Conservation (phyloP, 225 moss, liverwort and hornwort species). For the Pseudoscleropodium purum region DNA sequence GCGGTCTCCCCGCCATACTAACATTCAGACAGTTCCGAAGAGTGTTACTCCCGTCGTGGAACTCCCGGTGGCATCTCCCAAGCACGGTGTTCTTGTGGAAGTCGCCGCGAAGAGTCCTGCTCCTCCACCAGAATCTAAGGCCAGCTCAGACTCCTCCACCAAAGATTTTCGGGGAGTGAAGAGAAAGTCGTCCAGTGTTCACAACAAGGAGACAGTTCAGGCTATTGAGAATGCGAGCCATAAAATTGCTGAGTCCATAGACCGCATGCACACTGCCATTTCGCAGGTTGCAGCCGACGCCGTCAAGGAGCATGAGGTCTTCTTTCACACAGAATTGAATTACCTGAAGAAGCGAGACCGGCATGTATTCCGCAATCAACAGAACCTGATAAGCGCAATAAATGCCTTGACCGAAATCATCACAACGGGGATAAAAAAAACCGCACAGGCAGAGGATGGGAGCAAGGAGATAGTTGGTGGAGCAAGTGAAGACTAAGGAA, state of each 20-base stretch:
- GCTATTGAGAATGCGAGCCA: not conserved
- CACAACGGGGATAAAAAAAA: not conserved
- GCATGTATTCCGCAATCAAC: not conserved
- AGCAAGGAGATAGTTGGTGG: not conserved
- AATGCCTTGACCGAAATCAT: not conserved
- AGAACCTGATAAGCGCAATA: not conserved
- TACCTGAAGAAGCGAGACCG: conserved; percentile 4
- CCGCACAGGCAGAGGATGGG: not conserved
- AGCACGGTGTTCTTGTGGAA: not conserved
- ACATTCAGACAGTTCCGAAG: not conserved
- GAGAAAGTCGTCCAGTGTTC: not conserved
- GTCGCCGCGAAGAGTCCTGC: not conserved
- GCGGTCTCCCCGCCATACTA: not conserved
- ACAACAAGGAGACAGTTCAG: not conserved
- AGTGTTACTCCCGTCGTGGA: not conserved
- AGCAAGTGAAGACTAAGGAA: not conserved
- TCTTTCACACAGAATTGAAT: not conserved
- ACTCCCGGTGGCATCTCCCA: not conserved
- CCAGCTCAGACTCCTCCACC: not conserved
- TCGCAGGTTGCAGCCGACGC: not conserved
- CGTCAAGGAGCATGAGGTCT: not conserved
- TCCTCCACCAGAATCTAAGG: not conserved
- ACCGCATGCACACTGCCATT: not conserved
- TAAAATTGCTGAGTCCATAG: not conserved
- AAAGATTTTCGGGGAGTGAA: not conserved